Percentiles rank a stretch among this genome's conserved stretches.
phyloP scores from a whole-genome alignment of 345 rosid genomes.

The Citrus glauca region DNA sequence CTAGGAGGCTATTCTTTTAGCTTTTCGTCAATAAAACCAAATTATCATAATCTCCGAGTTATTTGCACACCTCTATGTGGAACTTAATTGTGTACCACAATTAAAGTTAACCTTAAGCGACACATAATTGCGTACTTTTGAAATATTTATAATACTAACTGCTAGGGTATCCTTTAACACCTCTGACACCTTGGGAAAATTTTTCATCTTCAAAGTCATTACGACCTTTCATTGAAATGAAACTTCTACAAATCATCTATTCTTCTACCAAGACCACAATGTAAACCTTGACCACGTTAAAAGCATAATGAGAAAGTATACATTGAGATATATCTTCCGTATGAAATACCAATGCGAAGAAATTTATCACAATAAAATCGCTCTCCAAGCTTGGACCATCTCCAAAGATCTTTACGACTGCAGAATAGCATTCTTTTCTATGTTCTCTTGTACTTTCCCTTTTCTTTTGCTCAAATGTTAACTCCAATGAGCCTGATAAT shows the following conservation, averaged over 20 bases:
- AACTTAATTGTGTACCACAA: background rate
- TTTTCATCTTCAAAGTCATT: background rate
- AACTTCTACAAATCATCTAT: background rate
- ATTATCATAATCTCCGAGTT: background rate
- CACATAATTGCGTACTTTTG: background rate
- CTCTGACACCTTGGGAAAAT: background rate
- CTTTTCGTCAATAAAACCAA: background rate
- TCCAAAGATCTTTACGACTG: constrained; percentile 54
- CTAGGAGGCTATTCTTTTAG: background rate
- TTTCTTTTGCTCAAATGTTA: constrained; percentile 34
- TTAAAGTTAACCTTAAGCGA: background rate
- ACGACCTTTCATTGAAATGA: background rate
- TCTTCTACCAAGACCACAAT: background rate
- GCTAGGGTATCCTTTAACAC: background rate
- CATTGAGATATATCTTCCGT: background rate
- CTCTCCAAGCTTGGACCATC: constrained; percentile 38
- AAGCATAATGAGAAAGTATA: constrained; percentile 6
- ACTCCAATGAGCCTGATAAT: constrained; percentile 29
- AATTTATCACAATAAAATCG: constrained; percentile 74
- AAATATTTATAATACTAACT: background rate
- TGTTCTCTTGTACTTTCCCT: constrained; percentile 41
- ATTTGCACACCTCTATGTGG: background rate
- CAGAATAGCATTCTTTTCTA: constrained; percentile 59
- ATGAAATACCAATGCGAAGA: constrained; percentile 75
- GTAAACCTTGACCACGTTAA: background rate